A percentile compares a stretch with the other conserved stretches of the same genome.
These are phyloP conservation scores for Niveomyces coronatus DNA, from an alignment of 2,329 filamentous ascomycete species.

Conservation along the genomic window DNA sequence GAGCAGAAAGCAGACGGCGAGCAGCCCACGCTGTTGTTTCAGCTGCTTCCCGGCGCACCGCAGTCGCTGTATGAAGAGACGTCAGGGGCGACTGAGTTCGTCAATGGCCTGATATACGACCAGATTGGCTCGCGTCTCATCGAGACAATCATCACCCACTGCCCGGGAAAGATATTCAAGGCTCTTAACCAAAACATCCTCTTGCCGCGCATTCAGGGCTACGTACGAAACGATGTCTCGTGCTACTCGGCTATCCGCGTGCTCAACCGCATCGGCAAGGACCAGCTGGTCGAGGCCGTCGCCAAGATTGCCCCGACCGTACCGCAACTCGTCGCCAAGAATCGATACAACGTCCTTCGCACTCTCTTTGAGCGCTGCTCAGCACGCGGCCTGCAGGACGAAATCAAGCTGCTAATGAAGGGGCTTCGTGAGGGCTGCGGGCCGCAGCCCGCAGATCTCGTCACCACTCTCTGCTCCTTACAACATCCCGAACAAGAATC, in stretches of 20 bases:
- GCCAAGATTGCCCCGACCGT: constrained; percentile 64
- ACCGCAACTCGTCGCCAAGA: constrained; percentile 60
- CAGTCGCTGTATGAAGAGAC: constrained; percentile 60
- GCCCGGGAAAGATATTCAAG: constrained; percentile 86
- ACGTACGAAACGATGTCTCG: constrained; percentile 83
- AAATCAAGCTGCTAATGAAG: constrained; percentile 37
- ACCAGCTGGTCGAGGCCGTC: constrained; percentile 68
- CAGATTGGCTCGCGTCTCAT: constrained; percentile 80
- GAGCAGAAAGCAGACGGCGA: constrained; percentile 32
- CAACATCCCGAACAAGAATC: constrained; percentile 23
- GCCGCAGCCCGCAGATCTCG: constrained; percentile 34
- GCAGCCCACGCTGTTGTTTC: constrained; percentile 53
- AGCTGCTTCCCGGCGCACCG: constrained; percentile 66
- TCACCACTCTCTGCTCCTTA: constrained; percentile 40
- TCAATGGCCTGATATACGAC: constrained; percentile 83
- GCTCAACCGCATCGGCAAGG: constrained; percentile 73
- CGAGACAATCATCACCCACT: constrained; percentile 71
- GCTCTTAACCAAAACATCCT: constrained; percentile 72
- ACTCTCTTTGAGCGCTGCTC: constrained; percentile 74
- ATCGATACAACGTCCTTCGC: constrained; percentile 69
- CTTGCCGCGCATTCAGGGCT: constrained; percentile 64
- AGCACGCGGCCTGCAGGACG: constrained; percentile 50
- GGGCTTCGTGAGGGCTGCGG: constrained; percentile 39
- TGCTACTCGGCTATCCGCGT: constrained; percentile 78
- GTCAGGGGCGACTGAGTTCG: constrained; percentile 64